phyloP scores from a whole-genome alignment of 2,329 filamentous ascomycete genomes.

The Xenosphaeropsis pyriputrescens region DNA sequence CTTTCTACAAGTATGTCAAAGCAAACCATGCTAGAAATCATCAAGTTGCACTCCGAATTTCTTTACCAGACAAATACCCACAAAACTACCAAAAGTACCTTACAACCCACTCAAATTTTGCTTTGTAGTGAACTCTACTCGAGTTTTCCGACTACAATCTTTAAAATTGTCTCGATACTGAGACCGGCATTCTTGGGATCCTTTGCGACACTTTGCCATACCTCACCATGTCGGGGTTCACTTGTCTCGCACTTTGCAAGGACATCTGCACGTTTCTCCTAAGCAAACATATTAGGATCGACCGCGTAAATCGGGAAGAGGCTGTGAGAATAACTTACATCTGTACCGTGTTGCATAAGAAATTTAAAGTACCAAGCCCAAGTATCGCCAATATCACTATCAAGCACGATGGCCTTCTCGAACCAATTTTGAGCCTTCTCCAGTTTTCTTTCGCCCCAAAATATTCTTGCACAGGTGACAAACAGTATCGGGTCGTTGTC shows the following conservation, averaged over 20 bases:
- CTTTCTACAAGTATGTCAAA: too few relatives aligned
- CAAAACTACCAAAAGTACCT: too few relatives aligned
- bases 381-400: conserved; percentile 76
- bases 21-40: too few relatives aligned
- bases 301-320: neutral
- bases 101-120: neutral
- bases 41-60: too few relatives aligned
- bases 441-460: conserved; percentile 84
- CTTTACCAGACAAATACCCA: too few relatives aligned
- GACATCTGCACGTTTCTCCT: conserved; percentile 79
- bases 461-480: conserved; percentile 83
- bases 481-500: conserved; percentile 85
- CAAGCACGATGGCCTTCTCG: conserved; percentile 80
- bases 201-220: conserved; percentile 80
- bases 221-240: conserved; percentile 84
- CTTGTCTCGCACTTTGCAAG: conserved; percentile 65
- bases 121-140: conserved; percentile 8
- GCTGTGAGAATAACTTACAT: conserved; percentile 25
- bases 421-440: conserved; percentile 97
- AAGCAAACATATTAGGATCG: conserved; percentile 5
- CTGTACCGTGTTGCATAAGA: conserved; percentile 77
- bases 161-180: conserved; percentile 67
- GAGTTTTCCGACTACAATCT: conserved; percentile 48
- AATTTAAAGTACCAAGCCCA: conserved; percentile 99
- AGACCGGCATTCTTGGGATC: conserved; percentile 67